phyloP scores from a whole-genome alignment of 1,284 basidiomycete species.

The Coriolopsis trogii region DNA sequence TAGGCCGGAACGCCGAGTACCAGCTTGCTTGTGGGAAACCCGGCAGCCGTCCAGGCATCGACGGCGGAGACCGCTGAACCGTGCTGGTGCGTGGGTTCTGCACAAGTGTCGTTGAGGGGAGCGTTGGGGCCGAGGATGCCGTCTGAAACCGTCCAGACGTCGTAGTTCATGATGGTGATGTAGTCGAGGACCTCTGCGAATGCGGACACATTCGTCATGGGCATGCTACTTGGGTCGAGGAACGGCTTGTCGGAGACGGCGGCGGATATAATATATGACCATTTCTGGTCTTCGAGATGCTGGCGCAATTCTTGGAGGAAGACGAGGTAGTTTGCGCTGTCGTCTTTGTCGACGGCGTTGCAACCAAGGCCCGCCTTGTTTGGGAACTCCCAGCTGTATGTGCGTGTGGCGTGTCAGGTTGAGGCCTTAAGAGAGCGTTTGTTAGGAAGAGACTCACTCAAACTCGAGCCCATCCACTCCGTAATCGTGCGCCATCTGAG shows the following conservation, averaged over 20 bases:
- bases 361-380: slow-evolving; percentile 64
- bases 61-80: slow-evolving; percentile 71
- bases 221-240: slow-evolving; percentile 49
- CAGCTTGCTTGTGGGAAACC: slow-evolving; percentile 64
- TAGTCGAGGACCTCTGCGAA: slow-evolving; percentile 67
- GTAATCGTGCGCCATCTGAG: slow-evolving; percentile 63
- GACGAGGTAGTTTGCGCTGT: slow-evolving; percentile 62
- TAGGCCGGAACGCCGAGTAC: slow-evolving; percentile 68
- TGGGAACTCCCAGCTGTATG: slow-evolving; percentile 86
- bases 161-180: slow-evolving; percentile 77
- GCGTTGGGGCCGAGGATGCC: slow-evolving; percentile 62
- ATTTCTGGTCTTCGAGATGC: slow-evolving; percentile 28
- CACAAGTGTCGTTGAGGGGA: slow-evolving; percentile 67
- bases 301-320: slow-evolving; percentile 57
- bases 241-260: slow-evolving; percentile 62
- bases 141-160: slow-evolving; percentile 63
- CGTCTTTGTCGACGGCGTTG: slow-evolving; percentile 61
- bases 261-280: slow-evolving; percentile 61
- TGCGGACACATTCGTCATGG: slow-evolving; percentile 56
- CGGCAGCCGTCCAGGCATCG: slow-evolving; percentile 60
- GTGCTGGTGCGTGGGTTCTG: slow-evolving; percentile 51
- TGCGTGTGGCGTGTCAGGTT: not conserved
- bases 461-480: slow-evolving; percentile 85
- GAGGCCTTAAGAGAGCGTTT: no score
- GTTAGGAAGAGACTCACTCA: no score